Evolutionary conservation across 352 stramenopile species (phyloP).

Genomic region (Phytophthora europaea): DNA sequence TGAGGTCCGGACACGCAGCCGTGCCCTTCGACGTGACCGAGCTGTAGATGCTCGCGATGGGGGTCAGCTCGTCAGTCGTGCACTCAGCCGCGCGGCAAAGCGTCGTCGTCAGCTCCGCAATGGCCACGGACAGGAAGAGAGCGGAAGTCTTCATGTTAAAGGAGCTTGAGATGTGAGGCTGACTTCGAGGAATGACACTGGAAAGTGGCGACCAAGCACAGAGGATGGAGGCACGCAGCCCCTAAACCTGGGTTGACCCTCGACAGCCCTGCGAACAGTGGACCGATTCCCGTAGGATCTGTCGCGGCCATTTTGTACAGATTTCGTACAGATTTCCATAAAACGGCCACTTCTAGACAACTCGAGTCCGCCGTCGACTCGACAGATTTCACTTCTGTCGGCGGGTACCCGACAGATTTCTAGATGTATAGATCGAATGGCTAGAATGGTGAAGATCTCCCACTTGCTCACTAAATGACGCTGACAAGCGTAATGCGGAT

Average conservation of each 20-base stretch:
- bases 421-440: too few species aligned
- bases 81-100: constrained; percentile 21
- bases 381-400: too few species aligned
- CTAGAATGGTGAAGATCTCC: too few species aligned
- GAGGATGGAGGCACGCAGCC: not conserved
- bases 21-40: constrained; percentile 17
- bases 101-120: not conserved
- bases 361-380: too few species aligned
- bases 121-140: not conserved
- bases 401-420: too few species aligned
- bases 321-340: too few species aligned
- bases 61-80: constrained; percentile 23
- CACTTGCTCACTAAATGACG: too few species aligned
- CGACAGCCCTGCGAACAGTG: not conserved
- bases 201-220: constrained; percentile 6
- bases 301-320: too few species aligned
- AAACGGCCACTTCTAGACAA: too few species aligned
- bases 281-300: too few species aligned
- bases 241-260: not conserved
- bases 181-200: constrained; percentile 7
- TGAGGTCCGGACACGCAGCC: constrained; percentile 22
- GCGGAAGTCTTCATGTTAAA: constrained; percentile 24
- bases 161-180: constrained; percentile 1
- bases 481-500: too few species aligned
- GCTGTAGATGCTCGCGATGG: constrained; percentile 27